Base-by-base conservation (phyloP, 169 alveolate genomes). In the Eimeria tenella region DNA sequence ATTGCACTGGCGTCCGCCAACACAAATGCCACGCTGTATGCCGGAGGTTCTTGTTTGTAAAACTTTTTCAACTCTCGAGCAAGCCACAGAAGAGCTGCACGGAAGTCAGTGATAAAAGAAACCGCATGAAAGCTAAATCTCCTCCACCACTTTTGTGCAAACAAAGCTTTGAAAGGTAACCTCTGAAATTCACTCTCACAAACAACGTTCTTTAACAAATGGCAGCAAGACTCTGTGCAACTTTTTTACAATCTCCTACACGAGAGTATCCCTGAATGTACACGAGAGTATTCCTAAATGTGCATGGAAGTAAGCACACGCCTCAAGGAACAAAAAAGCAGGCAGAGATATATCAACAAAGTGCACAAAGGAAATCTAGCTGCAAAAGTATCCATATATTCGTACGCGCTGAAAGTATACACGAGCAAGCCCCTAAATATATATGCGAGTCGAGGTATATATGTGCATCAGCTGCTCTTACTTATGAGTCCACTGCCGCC, bases 1-100 rank as follows among this genome's bases (percentile, higher is more conserved):
- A 79, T n/a, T n/a, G 88, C 88, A 50, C 88, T 55, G 3, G 88
- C 88, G n/a, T 79, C 88, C 49, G 88, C 88, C 71, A 79, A 50
- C 15, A 79, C 88, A 7, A 79, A 79, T 23, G 88, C 88, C 52
- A 79, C 56, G 88, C 70, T 79, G 88, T 79, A 79, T 8, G 19
- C 63, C 23, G n/a, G 52, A 0, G 52, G 71, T 10, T 79, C 56
- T 19, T 53, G 71, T 17, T 50, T 55, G 70, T 53, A 79, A 21
- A 79, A n/a, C 71, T 53, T 79, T 58, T 50, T 25, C 70, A 79
- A 68, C 52, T 79, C 88, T 10, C 88, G 88, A 21, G 88, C 88
- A 23, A 79, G 56, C 71, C 71, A 50, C 71, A 79, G 15, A 11
- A 79, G 88, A 15, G 53, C 88, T 79, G 88, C 62, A 74, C 21